These are phyloP conservation scores for Penicillium decumbens DNA, from an alignment of 2,329 filamentous ascomycete species.

Conservation along the genomic window DNA sequence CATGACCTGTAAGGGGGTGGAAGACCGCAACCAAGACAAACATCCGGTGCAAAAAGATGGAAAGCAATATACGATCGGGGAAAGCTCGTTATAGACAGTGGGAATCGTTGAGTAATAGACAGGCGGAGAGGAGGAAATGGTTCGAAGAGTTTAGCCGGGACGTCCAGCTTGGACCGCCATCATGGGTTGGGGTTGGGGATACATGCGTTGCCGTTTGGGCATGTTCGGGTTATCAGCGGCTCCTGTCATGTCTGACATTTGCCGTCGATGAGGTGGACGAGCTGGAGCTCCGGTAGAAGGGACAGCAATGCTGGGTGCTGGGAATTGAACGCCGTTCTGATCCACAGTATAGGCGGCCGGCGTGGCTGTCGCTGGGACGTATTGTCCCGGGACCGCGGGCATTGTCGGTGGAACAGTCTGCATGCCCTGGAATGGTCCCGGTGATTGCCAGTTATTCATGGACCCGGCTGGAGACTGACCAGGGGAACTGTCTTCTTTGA, in stretches of 20 bases:
- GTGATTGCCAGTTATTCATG: constrained; percentile 61
- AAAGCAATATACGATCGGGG: constrained; percentile 21
- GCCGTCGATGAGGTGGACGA: constrained; percentile 49
- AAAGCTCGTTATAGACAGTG: constrained; percentile 26
- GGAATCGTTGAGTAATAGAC: constrained; percentile 26
- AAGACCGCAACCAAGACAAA: constrained; percentile 13
- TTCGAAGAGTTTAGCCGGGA: constrained; percentile 21
- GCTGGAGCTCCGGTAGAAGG: constrained; percentile 27
- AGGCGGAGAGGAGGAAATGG: constrained; percentile 11
- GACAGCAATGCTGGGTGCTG: constrained; percentile 34
- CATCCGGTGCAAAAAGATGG: constrained; percentile 12
- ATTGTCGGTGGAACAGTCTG: constrained; percentile 51
- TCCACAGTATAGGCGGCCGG: constrained; percentile 38
- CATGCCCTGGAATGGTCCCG: constrained; percentile 54
- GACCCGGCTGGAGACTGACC: constrained; percentile 57
- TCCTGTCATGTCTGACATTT: constrained; percentile 58
- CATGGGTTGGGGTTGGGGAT: constrained; percentile 45
- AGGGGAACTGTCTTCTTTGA: constrained; percentile 61
- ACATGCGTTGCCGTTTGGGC: constrained; percentile 58
- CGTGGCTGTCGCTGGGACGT: constrained; percentile 38
- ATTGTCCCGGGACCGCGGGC: constrained; percentile 41
- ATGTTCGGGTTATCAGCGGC: constrained; percentile 50
- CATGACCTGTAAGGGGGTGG: constrained; percentile 20
- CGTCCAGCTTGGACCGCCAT: constrained; percentile 49
- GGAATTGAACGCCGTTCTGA: constrained; percentile 40